Conservation (phyloP, 495 filamentous ascomycete species). For the Tetracladium marchalianum region DNA sequence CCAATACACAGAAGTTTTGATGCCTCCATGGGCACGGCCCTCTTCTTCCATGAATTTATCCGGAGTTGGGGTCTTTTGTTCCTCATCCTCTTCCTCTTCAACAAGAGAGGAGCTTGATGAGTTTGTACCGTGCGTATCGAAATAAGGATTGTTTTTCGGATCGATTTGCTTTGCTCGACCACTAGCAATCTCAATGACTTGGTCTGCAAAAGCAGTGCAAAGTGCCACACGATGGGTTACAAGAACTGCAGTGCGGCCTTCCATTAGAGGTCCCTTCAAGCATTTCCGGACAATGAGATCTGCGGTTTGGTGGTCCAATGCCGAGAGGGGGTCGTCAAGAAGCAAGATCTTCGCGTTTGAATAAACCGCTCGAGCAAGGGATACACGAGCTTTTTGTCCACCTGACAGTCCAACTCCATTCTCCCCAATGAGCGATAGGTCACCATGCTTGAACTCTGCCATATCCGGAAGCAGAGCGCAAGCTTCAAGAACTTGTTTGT, state of each 20-base stretch:
- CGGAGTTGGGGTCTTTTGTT: conserved; percentile 42
- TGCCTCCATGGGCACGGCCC: conserved; percentile 62
- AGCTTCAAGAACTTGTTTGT: conserved; percentile 45
- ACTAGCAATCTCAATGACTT: conserved; percentile 55
- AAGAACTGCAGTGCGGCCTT: conserved; percentile 54
- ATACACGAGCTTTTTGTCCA: conserved; percentile 50
- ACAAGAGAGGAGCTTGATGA: conserved; percentile 23
- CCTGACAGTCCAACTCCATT: conserved; percentile 58
- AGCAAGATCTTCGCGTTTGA: conserved; percentile 23
- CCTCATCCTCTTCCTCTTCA: conserved; percentile 27
- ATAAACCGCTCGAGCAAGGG: conserved; percentile 25
- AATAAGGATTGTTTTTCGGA: conserved; percentile 12
- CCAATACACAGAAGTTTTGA: conserved; percentile 68
- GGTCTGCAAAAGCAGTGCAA: conserved; percentile 52
- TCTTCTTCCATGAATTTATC: conserved; percentile 82
- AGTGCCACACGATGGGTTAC: conserved; percentile 73
- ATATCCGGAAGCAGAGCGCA: conserved; percentile 50
- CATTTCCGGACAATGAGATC: conserved; percentile 60
- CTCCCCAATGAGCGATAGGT: conserved; percentile 50
- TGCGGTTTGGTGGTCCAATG: conserved; percentile 57
- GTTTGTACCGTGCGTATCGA: conserved; percentile 17
- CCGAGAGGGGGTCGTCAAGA: conserved; percentile 32
- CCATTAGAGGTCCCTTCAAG: conserved; percentile 51
- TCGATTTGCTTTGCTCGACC: conserved; percentile 42
- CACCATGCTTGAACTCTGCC: conserved; percentile 42